Percentiles rank a stretch among this genome's conserved stretches.
Evolutionary conservation across 257 asterid genomes (phyloP).

Genomic region (Solanum paucissectum): DNA sequence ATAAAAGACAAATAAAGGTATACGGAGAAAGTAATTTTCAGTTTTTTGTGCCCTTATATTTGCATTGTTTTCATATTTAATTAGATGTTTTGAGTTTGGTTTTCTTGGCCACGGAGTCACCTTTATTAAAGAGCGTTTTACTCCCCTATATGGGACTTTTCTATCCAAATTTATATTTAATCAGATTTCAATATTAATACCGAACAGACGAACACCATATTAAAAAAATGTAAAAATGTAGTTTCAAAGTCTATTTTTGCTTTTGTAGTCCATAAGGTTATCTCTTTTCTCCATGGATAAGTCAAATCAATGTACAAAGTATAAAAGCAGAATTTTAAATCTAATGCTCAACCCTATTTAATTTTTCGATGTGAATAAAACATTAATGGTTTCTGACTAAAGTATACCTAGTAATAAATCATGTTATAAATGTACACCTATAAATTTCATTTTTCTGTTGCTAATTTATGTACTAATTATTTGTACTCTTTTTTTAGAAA

Average conservation of each 20-base stretch:
- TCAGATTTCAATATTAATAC: too few species aligned
- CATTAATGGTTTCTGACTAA: background rate
- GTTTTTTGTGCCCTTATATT: background rate
- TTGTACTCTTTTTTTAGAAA: background rate
- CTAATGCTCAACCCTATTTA: background rate
- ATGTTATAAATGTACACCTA: background rate
- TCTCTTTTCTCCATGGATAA: background rate
- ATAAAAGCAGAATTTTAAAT: background rate
- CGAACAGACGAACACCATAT: too few species aligned
- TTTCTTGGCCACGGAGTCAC: rapidly evolving
- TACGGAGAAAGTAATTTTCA: background rate
- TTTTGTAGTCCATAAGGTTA: background rate
- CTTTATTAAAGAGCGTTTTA: too few species aligned
- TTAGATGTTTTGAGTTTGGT: too few species aligned
- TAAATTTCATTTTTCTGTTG: background rate
- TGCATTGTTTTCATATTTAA: background rate
- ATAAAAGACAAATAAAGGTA: background rate
- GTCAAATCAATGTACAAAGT: background rate
- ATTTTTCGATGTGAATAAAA: background rate
- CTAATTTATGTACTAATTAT: background rate
- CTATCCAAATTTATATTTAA: rapidly evolving
- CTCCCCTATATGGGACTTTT: rapidly evolving
- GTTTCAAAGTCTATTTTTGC: background rate
- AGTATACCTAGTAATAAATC: background rate
- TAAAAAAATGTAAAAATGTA: background rate